Evolutionary conservation across 1,284 basidiomycete genomes (phyloP).

Genomic region (Malassezia pachydermatis): DNA sequence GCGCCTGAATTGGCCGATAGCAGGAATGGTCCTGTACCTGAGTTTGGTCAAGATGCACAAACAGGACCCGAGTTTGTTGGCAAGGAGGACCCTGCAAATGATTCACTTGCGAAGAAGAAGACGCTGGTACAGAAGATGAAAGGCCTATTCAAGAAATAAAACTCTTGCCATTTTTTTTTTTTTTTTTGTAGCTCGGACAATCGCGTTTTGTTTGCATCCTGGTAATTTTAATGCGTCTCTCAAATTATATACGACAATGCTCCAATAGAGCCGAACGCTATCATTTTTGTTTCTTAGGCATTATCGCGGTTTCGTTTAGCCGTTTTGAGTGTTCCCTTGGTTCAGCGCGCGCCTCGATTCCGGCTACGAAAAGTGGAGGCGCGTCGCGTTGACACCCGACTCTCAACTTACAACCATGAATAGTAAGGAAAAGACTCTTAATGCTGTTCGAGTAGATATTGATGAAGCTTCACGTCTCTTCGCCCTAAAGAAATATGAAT

Average conservation of each 20-base stretch:
- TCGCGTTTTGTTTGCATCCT: too few species aligned
- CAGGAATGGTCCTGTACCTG: conserved; percentile 1
- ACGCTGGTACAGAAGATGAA: not conserved
- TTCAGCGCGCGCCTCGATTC: too few species aligned
- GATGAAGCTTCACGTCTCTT: conserved; percentile 36
- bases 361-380: conserved; percentile 1
- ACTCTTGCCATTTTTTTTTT: too few species aligned
- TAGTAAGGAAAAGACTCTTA: not conserved
- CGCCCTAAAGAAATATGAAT: conserved; percentile 34
- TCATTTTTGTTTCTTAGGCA: too few species aligned
- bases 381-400: not conserved
- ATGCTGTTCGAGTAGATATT: conserved; percentile 13
- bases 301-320: too few species aligned
- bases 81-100: conserved; percentile 9
- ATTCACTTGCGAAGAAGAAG: conserved; percentile 12
- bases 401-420: not conserved
- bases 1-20: conserved; percentile 13
- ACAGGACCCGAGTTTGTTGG: conserved; percentile 17
- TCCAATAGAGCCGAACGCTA: too few species aligned
- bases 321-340: too few species aligned
- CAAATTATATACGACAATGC: too few species aligned
- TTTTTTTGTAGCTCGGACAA: too few species aligned
- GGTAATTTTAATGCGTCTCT: too few species aligned
- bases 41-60: conserved; percentile 13
- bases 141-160: conserved; percentile 5